phyloP scores from a whole-genome alignment of 139 green algal genomes.

The Micromonas commoda region DNA sequence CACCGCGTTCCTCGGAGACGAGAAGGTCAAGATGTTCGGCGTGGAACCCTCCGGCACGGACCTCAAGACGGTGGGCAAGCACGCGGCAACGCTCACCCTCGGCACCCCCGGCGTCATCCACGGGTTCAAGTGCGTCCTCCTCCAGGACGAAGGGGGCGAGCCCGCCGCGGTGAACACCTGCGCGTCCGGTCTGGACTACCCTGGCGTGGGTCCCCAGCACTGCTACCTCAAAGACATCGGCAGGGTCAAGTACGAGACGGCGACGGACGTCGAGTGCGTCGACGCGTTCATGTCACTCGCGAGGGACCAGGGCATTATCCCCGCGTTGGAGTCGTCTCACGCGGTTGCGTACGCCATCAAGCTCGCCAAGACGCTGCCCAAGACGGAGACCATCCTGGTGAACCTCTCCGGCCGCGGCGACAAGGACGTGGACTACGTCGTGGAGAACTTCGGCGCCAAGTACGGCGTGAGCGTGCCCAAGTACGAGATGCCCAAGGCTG shows the following conservation, averaged over 20 bases:
- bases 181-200: constrained; percentile 92
- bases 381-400: constrained; percentile 77
- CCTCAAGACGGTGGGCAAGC: constrained; percentile 76
- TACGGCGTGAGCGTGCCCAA: too few relatives aligned
- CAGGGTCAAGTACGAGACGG: constrained; percentile 87
- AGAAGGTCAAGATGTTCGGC: constrained; percentile 57
- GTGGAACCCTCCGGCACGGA: constrained; percentile 72
- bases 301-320: constrained; percentile 94
- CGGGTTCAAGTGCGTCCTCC: constrained; percentile 85
- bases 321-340: constrained; percentile 94
- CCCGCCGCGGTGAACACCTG: constrained; percentile 97
- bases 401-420: constrained; percentile 86
- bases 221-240: constrained; percentile 90
- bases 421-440: constrained; percentile 92
- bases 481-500: too few relatives aligned
- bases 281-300: constrained; percentile 59
- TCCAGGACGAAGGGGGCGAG: constrained; percentile 94
- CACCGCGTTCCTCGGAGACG: constrained; percentile 92
- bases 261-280: constrained; percentile 84
- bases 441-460: constrained; percentile 59
- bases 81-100: constrained; percentile 93
- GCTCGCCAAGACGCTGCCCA: constrained; percentile 68
- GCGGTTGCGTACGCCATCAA: constrained; percentile 86
- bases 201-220: constrained; percentile 94
- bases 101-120: constrained; percentile 91